phyloP scores from a whole-genome alignment of 2,329 filamentous ascomycete species.

The Epichloe uncinata region DNA sequence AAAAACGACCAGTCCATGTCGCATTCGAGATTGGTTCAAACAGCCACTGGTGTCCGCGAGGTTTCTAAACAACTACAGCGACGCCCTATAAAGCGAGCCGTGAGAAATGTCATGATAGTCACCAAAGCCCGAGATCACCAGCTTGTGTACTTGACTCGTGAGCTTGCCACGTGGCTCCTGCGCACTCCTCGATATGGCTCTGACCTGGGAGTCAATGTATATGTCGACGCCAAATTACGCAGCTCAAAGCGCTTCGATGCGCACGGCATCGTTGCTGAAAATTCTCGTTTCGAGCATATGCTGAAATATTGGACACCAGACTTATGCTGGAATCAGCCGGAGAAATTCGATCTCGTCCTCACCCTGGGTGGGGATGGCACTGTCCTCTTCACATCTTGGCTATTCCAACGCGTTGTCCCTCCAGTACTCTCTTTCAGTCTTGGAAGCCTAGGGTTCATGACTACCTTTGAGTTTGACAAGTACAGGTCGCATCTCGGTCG shows the following conservation, averaged over 20 bases:
- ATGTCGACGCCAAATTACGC: conserved; percentile 90
- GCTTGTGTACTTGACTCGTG: conserved; percentile 75
- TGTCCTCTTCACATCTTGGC: conserved; percentile 77
- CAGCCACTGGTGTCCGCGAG: conserved; percentile 85
- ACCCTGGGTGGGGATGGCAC: conserved; percentile 81
- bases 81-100: conserved; percentile 79
- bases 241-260: conserved; percentile 81
- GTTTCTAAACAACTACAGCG: conserved; percentile 92
- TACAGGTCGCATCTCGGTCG: conserved; percentile 80
- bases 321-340: conserved; percentile 83
- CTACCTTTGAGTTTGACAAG: conserved; percentile 73
- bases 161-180: conserved; percentile 79
- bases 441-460: conserved; percentile 77
- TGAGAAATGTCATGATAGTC: conserved; percentile 94
- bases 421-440: conserved; percentile 76
- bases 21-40: conserved; percentile 88
- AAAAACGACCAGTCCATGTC: conserved; percentile 80
- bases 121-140: conserved; percentile 95
- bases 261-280: conserved; percentile 54
- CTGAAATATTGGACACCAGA: conserved; percentile 94
- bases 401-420: conserved; percentile 82
- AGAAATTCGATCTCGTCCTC: conserved; percentile 89
- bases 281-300: conserved; percentile 68
- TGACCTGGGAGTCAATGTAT: conserved; percentile 87
- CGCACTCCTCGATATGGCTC: conserved; percentile 80